phyloP scores from a whole-genome alignment of 805 yeast species.

The Saturnispora hagleri region DNA sequence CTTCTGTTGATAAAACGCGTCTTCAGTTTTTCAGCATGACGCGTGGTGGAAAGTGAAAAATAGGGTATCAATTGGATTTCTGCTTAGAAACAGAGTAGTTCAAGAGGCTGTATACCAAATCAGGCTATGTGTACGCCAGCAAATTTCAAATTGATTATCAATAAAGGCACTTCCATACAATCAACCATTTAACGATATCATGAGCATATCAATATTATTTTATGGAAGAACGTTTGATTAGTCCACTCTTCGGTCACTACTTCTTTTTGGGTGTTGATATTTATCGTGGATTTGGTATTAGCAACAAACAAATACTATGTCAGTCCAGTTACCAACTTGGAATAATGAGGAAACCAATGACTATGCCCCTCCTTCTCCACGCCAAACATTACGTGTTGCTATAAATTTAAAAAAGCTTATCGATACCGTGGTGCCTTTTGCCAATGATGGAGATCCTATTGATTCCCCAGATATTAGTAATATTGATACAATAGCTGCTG shows the following conservation, averaged over 20 bases:
- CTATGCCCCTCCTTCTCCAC: slow-evolving; percentile 43
- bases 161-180: no score
- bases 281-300: not conserved
- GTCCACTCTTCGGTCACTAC: not conserved
- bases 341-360: slow-evolving; percentile 27
- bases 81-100: no score
- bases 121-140: no score
- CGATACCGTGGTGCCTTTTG: slow-evolving; percentile 58
- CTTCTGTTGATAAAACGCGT: not conserved
- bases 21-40: slow-evolving; percentile 8
- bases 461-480: slow-evolving; percentile 40
- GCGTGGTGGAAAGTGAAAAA: not conserved
- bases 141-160: not conserved
- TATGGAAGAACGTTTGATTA: not conserved
- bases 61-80: not conserved
- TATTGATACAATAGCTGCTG: slow-evolving; percentile 50
- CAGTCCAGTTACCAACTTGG: slow-evolving; percentile 17
- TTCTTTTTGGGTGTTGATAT: not conserved
- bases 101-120: no score
- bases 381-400: slow-evolving; percentile 62
- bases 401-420: slow-evolving; percentile 64
- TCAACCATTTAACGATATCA: not conserved
- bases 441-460: slow-evolving; percentile 32
- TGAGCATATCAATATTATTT: not conserved
- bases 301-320: not conserved